Evolutionary conservation across 225 moss, liverwort and hornwort genomes (phyloP).

Genomic region (Ulota crispa): DNA sequence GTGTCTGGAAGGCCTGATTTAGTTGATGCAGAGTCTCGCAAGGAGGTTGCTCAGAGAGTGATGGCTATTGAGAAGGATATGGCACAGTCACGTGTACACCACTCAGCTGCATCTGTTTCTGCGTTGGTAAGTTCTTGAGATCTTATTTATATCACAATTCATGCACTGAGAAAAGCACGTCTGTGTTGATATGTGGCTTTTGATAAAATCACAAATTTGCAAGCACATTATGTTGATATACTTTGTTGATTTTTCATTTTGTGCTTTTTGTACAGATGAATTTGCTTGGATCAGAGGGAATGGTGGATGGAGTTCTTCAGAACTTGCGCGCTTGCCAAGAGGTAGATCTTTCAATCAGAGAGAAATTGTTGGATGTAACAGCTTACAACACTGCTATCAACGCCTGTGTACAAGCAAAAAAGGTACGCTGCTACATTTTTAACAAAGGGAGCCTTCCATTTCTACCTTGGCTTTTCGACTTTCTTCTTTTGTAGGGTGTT

Average conservation of each 20-base stretch:
- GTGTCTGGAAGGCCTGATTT: constrained; percentile 61
- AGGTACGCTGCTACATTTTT: constrained; percentile 37
- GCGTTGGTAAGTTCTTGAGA: constrained; percentile 65
- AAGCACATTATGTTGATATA: not conserved
- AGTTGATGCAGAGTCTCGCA: constrained; percentile 70
- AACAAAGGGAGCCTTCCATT: not conserved
- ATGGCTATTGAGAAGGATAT: constrained; percentile 93
- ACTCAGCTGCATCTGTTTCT: constrained; percentile 77
- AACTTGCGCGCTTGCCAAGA: constrained; percentile 67
- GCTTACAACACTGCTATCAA: constrained; percentile 76
- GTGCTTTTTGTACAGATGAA: constrained; percentile 58
- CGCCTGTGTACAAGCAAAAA: constrained; percentile 55
- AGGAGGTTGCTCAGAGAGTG: constrained; percentile 79
- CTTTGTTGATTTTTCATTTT: not conserved
- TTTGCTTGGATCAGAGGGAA: constrained; percentile 85
- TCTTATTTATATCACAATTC: not conserved
- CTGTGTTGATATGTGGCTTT: not conserved
- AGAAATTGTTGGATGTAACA: constrained; percentile 71
- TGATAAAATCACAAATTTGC: not conserved
- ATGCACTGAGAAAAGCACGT: not conserved
- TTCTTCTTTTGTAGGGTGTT: not conserved
- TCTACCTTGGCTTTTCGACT: not conserved
- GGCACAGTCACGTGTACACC: constrained; percentile 74
- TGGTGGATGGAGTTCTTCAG: constrained; percentile 87
- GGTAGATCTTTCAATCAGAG: constrained; percentile 34